Percentiles rank a stretch among this genome's conserved stretches.
phyloP scores from a whole-genome alignment of 2,329 filamentous ascomycete species.

The Ceratocystis cubensis region DNA sequence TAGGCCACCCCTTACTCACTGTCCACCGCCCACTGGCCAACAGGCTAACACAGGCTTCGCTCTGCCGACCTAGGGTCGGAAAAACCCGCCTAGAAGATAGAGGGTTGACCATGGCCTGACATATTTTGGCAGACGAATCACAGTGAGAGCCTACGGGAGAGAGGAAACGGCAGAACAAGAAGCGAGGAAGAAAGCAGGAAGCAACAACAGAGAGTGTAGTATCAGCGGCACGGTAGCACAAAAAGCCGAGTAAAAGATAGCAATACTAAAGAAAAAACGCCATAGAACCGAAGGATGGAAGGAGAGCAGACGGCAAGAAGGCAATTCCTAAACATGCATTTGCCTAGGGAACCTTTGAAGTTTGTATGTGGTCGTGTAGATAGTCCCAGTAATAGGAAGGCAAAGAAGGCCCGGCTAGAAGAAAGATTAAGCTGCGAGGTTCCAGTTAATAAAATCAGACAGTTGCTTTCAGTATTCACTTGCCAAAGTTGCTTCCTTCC shows the following conservation, averaged over 20 bases:
- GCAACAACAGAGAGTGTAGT: neutral
- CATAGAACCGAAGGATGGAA: slow-evolving; percentile 21
- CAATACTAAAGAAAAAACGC: slow-evolving; percentile 12
- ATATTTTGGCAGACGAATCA: slow-evolving; percentile 12
- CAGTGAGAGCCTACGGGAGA: slow-evolving; percentile 8
- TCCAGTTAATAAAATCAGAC: neutral
- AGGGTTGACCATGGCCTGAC: slow-evolving; percentile 12
- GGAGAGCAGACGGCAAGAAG: slow-evolving; percentile 10
- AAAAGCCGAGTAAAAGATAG: neutral
- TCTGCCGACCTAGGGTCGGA: slow-evolving; percentile 13
- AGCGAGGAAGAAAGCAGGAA: neutral
- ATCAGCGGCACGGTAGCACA: slow-evolving; percentile 3
- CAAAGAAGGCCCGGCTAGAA: neutral
- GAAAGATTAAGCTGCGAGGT: neutral
- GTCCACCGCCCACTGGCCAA: neutral
- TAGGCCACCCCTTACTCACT: no score
- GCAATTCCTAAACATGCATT: neutral
- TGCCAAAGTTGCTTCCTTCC: slow-evolving; percentile 7
- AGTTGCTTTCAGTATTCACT: slow-evolving; percentile 6
- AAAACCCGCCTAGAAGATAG: slow-evolving; percentile 23
- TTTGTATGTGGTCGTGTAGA: neutral
- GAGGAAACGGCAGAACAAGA: neutral
- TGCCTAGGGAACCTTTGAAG: neutral
- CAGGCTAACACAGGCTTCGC: neutral
- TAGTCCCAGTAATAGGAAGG: neutral